Conservation (phyloP, 2,329 filamentous ascomycete genomes). For the Colletotrichum orbiculare region DNA sequence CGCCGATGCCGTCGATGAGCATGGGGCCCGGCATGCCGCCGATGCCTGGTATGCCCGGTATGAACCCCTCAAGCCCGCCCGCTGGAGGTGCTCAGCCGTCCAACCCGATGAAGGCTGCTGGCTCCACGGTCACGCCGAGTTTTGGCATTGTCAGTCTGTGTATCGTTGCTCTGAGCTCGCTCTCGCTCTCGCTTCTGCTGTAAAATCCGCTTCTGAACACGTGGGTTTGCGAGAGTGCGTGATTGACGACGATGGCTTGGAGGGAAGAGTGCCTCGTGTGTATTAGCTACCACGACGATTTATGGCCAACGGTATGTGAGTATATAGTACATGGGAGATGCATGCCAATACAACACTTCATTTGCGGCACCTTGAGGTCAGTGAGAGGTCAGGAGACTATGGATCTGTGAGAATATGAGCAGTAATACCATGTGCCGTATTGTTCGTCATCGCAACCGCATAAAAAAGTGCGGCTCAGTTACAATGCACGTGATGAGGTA, state of each 20-base stretch:
- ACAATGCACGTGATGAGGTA: too few species aligned
- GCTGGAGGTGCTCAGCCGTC: conserved; percentile 25
- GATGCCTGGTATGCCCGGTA: conserved; percentile 28
- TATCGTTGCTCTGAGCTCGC: conserved; percentile 14
- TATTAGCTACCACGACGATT: too few species aligned
- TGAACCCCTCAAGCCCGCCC: conserved; percentile 18
- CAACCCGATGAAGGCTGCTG: conserved; percentile 15
- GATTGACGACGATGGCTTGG: background rate
- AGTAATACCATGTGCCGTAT: too few species aligned
- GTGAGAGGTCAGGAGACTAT: too few species aligned
- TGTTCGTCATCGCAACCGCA: too few species aligned
- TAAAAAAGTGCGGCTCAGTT: too few species aligned
- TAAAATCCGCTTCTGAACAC: background rate
- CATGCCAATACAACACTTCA: too few species aligned
- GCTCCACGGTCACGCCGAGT: background rate
- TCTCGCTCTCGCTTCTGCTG: conserved; percentile 24
- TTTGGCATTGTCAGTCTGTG: conserved; percentile 15
- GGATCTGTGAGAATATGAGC: too few species aligned
- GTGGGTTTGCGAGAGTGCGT: background rate
- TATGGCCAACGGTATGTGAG: too few species aligned
- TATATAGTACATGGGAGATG: too few species aligned
- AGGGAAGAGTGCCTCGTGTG: too few species aligned
- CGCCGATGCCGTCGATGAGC: conserved; percentile 26
- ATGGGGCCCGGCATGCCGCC: conserved; percentile 26
- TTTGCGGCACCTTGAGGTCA: too few species aligned